A percentile compares a stretch with the other conserved stretches of the same genome.
These are phyloP conservation scores for Fragilaria crotonensis DNA, from an alignment of 108 stramenopile species.

Conservation along the genomic window DNA sequence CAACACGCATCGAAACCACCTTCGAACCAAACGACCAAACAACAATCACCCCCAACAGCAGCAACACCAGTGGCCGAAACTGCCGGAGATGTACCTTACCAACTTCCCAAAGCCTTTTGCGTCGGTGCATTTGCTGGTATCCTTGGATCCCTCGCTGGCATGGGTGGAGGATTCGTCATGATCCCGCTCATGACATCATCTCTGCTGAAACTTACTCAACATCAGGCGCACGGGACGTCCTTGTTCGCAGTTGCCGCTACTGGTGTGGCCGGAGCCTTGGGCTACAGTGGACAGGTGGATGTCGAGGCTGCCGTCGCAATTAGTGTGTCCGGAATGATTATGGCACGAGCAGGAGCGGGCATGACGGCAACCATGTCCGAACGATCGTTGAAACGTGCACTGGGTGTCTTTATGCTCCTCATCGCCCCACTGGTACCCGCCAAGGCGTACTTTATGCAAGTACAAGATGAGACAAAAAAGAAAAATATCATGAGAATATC, in stretches of 20 bases:
- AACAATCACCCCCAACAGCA: too few species aligned
- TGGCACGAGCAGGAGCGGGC: conserved; percentile 65
- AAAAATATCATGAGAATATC: background rate
- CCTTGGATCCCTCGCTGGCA: conserved; percentile 78
- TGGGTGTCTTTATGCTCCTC: conserved; percentile 81
- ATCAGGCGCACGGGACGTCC: conserved; percentile 88
- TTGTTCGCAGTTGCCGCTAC: conserved; percentile 86
- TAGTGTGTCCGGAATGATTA: conserved; percentile 65
- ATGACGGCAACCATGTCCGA: conserved; percentile 40
- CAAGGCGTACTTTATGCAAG: conserved; percentile 60
- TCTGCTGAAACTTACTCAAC: conserved; percentile 66
- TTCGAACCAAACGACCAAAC: too few species aligned
- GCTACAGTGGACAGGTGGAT: conserved; percentile 69
- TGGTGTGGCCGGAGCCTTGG: conserved; percentile 76
- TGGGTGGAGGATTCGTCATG: conserved; percentile 93
- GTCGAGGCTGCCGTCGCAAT: conserved; percentile 63
- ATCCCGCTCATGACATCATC: conserved; percentile 52
- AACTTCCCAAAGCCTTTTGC: conserved; percentile 40
- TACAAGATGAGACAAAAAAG: too few species aligned
- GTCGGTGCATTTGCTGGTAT: conserved; percentile 75
- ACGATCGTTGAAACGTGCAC: conserved; percentile 35
- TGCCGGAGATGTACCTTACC: too few species aligned
- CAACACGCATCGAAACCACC: too few species aligned
- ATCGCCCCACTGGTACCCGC: conserved; percentile 80
- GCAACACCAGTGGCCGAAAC: too few species aligned